Percentiles rank a stretch among this genome's conserved stretches.
These are phyloP conservation scores for Cardamine occulta DNA, from an alignment of 345 rosid species.

Conservation along the genomic window DNA sequence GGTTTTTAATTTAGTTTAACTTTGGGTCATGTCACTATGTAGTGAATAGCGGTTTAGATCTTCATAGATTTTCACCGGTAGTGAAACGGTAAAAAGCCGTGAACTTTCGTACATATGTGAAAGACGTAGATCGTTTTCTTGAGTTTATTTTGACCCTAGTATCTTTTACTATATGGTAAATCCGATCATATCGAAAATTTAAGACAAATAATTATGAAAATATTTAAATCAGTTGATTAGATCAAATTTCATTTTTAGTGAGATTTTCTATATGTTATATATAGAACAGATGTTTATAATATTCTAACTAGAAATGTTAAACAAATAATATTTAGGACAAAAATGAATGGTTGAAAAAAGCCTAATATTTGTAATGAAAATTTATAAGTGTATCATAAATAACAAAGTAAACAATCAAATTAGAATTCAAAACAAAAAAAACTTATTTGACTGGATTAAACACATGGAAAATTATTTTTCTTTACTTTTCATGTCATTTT, in stretches of 20 bases:
- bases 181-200: background rate
- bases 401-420: background rate
- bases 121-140: background rate
- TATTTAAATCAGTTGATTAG: background rate
- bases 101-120: conserved; percentile 11
- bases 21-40: conserved; percentile 11
- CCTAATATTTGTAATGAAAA: background rate
- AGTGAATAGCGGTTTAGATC: conserved; percentile 34
- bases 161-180: background rate
- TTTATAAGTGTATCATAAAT: background rate
- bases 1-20: conserved; percentile 35
- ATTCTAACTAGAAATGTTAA: background rate
- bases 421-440: background rate
- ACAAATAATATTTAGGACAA: background rate
- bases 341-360: background rate
- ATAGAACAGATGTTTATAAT: background rate
- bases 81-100: conserved; percentile 23
- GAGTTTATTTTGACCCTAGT: background rate
- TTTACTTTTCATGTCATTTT: background rate
- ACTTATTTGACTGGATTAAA: background rate
- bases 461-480: too few relatives aligned
- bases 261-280: background rate
- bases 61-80: conserved; percentile 29
- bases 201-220: background rate
- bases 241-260: background rate